Base-by-base conservation (phyloP, 345 rosid species). In the Reutealis trisperma region DNA sequence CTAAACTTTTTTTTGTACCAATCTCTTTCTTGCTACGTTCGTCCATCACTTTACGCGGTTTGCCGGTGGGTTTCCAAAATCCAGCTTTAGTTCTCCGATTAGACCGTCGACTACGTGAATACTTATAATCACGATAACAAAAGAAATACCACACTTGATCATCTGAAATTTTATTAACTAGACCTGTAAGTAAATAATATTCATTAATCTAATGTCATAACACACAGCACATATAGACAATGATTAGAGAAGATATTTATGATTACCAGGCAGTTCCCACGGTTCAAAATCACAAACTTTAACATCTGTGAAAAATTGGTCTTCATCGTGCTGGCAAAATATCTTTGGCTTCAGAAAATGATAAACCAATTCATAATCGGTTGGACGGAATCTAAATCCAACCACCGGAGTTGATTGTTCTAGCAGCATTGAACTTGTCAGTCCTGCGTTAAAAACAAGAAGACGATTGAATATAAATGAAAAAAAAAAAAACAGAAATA, bases 1-100 rank as follows among this genome's bases (percentile, higher is more conserved):
- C 81, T 58, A 90, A 68, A 47, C 83, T 81, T 79, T 67, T 86
- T 79, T 74, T 90, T 37, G 52, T 72, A 25, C 94, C 92, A 34
- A 87, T 83, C 51, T 63, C 34, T 54, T 21, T 30, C 30, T 51
- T 64, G 16, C 10, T 44, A 34, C 49, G 18, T 9, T 64, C 34
- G 10, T 18, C 45, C 25, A 14, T 75, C 74, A 89, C 64, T 0
- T 0, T 3, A n/a, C 82, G 79, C 32, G 84, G 76, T 6, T 51
- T 37, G 5, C 91, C 87, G 0, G 91, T 89, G 25, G 70, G 80
- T 69, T 90, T 90, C 91, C 92, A 90, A 76, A 24, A 89, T 6
- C 94, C 92, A 8, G 75, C 73, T 1, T 9, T 58, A 0, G 89
- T 86, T 21, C 58, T 70, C 14, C 91, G 73, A 15, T 63, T 73